Conservation (phyloP, 2,329 filamentous ascomycete genomes). For the Ascomycota sp. region DNA sequence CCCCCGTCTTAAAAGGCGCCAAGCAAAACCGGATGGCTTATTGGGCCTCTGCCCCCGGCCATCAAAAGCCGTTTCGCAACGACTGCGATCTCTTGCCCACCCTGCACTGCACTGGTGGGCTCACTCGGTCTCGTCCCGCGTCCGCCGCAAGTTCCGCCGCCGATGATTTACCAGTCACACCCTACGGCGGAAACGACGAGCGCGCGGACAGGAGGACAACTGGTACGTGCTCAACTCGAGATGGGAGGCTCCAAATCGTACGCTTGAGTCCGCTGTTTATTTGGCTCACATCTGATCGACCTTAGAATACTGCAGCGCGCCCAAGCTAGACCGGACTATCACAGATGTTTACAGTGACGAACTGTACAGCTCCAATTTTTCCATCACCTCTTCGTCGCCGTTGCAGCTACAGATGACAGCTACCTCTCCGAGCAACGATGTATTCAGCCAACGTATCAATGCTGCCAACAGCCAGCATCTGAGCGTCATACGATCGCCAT, state of each 20-base stretch:
- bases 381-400: constrained; percentile 34
- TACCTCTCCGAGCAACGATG: constrained; percentile 28
- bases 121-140: constrained; percentile 28
- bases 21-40: too few relatives aligned
- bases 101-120: too few relatives aligned
- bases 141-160: constrained; percentile 37
- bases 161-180: constrained; percentile 39
- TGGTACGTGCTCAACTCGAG: constrained; percentile 22
- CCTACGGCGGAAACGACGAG: constrained; percentile 27
- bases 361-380: constrained; percentile 54
- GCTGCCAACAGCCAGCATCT: constrained; percentile 59
- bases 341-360: constrained; percentile 74
- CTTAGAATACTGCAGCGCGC: constrained; percentile 36
- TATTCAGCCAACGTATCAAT: constrained; percentile 59
- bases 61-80: constrained; percentile 16
- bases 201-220: constrained; percentile 27
- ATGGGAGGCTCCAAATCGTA: too few relatives aligned
- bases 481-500: constrained; percentile 32
- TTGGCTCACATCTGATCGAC: constrained; percentile 8
- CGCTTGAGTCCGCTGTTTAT: too few relatives aligned
- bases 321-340: constrained; percentile 70
- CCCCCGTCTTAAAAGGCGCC: too few relatives aligned
- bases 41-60: too few relatives aligned
- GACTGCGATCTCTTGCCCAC: too few relatives aligned
- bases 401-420: constrained; percentile 23